A percentile compares a stretch with the other conserved stretches of the same genome.
Evolutionary conservation across 192 early-diverging fungal genomes (phyloP).

Genomic region (Spinellus fusiger): DNA sequence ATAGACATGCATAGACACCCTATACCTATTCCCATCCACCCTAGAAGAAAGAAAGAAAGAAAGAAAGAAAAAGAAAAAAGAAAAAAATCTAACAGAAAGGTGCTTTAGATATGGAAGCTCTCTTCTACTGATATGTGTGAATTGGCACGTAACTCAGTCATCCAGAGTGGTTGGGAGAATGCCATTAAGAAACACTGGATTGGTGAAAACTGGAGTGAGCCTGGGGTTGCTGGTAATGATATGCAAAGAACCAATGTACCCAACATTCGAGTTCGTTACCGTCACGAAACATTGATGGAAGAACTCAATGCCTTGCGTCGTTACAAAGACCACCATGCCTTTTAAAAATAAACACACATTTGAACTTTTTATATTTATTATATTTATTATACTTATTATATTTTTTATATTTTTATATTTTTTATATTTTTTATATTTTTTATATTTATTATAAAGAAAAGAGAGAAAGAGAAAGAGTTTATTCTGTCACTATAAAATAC

Average conservation of each 20-base stretch:
- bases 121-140: constrained; percentile 93
- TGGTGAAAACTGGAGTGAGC: constrained; percentile 66
- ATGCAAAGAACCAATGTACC: constrained; percentile 93
- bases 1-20: constrained; percentile 34
- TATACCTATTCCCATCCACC: neutral
- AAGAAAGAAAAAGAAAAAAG: neutral
- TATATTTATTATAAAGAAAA: no score
- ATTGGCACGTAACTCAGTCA: constrained; percentile 82
- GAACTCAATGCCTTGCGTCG: constrained; percentile 51
- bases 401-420: no score
- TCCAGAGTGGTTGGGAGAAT: constrained; percentile 88
- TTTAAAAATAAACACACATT: neutral
- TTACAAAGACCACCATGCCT: constrained; percentile 8
- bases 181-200: constrained; percentile 88
- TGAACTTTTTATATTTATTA: neutral
- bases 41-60: neutral
- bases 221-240: constrained; percentile 75
- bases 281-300: constrained; percentile 81
- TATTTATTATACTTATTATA: neutral
- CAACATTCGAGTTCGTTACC: constrained; percentile 74
- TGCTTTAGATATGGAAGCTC: constrained; percentile 83
- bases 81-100: constrained; percentile 3
- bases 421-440: no score
- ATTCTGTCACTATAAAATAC: no score
- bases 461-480: no score